Evolutionary conservation across 2,329 filamentous ascomycete genomes (phyloP), one percentile per base, ranked within the genome.

Genomic region (Calonectria henricotiae): DNA sequence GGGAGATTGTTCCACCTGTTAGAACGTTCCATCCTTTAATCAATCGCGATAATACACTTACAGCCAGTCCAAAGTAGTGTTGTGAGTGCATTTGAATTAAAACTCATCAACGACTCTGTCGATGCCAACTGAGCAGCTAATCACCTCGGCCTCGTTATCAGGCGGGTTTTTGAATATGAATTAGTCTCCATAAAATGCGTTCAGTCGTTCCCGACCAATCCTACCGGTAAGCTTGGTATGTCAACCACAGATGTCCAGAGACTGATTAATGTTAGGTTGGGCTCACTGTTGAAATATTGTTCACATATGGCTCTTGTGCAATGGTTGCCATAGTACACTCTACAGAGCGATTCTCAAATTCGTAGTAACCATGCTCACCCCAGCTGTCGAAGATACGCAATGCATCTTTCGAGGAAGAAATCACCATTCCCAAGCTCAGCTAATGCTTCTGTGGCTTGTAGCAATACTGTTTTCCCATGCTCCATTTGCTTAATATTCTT

Each of bases 251-350:
- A 11, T 5, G 5, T 37, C 17, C 17, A 27, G 20, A 12, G 27
- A 30, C 43, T 46, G 3, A 54, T 13, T 30, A 3, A 37, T 2
- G 0, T 0, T 6, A 6, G 12, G 5, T 1, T 15, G 8, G 13
- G 76, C 86, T 84, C 76, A 91, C 86, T 0, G 92, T 94, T 0
- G 92, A 91, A 2, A 94, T 85, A 77, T 95, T 92, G 77, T 95
- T 95, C 1, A 95, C 93, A 76, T 95, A 94, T 1, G 93, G 93
- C 78, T 94, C 90, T 51, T 91, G 86, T 1, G 94, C 92, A 93
- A 95, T 95, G 0, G 93, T 95, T 13, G 85, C 86, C 93, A 95
- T 95, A 0, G 93, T 95, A 71, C 89, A 88, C 71, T 90, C 89
- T 0, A 94, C 92, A 3, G 89, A 89, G 8, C 92, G 87, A 65